These are phyloP conservation scores for Radiomyces spectabilis DNA, from an alignment of 192 early-diverging fungal species.

Conservation along the genomic window DNA sequence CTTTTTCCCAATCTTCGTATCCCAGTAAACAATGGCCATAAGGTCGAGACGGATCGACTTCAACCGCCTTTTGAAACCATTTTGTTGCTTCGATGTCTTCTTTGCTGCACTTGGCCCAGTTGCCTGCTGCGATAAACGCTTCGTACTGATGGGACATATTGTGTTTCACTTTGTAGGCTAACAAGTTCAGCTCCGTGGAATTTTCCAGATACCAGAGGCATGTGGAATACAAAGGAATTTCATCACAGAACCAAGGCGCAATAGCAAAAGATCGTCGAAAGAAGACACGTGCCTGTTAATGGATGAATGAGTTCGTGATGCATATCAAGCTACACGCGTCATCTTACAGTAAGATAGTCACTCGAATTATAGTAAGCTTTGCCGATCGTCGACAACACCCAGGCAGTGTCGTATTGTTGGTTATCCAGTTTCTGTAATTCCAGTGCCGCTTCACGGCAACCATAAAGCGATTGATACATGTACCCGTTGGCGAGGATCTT, in stretches of 20 bases:
- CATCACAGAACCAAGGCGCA: slow-evolving; percentile 26
- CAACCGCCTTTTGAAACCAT: slow-evolving; percentile 21
- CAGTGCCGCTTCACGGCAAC: slow-evolving; percentile 11
- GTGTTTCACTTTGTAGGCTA: slow-evolving; percentile 21
- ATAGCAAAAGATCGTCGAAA: slow-evolving; percentile 15
- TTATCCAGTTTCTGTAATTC: slow-evolving; percentile 20
- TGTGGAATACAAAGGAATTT: slow-evolving; percentile 20
- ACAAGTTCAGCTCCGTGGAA: slow-evolving; percentile 18
- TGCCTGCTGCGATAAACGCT: slow-evolving; percentile 24
- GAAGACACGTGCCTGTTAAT: slow-evolving; percentile 9
- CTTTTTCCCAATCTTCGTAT: slow-evolving; percentile 24
- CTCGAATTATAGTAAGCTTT: slow-evolving; percentile 22
- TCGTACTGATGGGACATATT: slow-evolving; percentile 20
- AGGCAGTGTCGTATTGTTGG: slow-evolving; percentile 20
- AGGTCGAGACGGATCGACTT: slow-evolving; percentile 4
- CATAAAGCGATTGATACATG: slow-evolving; percentile 16
- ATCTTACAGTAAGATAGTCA: slow-evolving; percentile 19
- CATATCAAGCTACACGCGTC: too few relatives aligned
- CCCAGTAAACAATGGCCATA: slow-evolving; percentile 22
- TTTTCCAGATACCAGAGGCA: slow-evolving; percentile 23
- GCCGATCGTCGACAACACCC: slow-evolving; percentile 16
- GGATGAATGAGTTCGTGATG: neutral
- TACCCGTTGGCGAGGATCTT: slow-evolving; percentile 11
- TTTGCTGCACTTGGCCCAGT: slow-evolving; percentile 15
- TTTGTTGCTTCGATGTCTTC: slow-evolving; percentile 14